Evolutionary conservation across 169 alveolate genomes (phyloP).

Genomic region (Toxoplasma gondii): DNA sequence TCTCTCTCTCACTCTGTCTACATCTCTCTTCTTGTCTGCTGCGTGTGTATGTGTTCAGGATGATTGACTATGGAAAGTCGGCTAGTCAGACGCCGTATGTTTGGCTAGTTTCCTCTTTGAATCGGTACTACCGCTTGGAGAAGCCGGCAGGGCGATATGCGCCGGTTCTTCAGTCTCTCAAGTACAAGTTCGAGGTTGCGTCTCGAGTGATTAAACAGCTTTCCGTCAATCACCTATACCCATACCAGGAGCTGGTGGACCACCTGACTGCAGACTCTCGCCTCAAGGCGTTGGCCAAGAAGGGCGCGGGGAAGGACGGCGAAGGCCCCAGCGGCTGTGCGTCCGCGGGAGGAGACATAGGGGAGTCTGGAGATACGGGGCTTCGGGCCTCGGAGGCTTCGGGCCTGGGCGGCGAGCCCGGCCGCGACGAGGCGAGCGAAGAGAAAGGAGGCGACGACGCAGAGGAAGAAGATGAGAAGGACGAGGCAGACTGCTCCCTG

Average conservation of each 20-base stretch:
- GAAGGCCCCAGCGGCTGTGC: neutral
- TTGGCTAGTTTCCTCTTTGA: constrained; percentile 20
- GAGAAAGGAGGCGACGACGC: neutral
- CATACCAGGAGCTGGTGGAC: constrained; percentile 41
- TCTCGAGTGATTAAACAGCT: constrained; percentile 58
- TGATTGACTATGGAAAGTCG: constrained; percentile 48
- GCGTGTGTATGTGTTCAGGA: constrained; percentile 18
- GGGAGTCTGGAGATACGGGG: neutral
- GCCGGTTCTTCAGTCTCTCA: constrained; percentile 32
- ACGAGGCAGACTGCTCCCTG: neutral
- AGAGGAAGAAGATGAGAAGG: constrained; percentile 7
- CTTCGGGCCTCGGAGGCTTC: neutral
- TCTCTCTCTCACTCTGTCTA: neutral
- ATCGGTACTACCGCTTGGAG: constrained; percentile 58
- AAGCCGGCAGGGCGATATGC: constrained; percentile 56
- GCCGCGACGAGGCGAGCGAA: neutral
- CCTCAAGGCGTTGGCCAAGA: constrained; percentile 34
- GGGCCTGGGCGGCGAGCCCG: neutral
- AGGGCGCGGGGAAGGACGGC: constrained; percentile 16
- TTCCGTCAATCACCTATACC: constrained; percentile 1
- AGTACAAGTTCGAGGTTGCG: constrained; percentile 44
- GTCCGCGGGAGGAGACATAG: neutral
- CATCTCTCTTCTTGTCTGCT: neutral
- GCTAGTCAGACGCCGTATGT: constrained; percentile 30
- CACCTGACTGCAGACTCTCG: constrained; percentile 43